Base-by-base conservation (phyloP, 129 eudicot species). In the Glebionis coronaria region DNA sequence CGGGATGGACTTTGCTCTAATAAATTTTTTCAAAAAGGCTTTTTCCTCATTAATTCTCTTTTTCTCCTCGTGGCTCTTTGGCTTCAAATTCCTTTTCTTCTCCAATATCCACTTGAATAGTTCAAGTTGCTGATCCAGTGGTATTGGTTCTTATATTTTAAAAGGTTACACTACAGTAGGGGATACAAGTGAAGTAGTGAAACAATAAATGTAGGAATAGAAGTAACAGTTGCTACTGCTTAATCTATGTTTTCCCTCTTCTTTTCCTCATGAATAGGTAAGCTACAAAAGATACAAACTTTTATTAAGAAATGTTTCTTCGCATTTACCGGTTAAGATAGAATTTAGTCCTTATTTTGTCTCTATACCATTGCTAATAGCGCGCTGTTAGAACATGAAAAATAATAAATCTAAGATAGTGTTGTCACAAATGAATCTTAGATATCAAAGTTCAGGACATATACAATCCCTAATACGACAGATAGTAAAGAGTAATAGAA, bases 21-120 rank as follows among this genome's bases (percentile, higher is more conserved):
- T 82, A 40, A 94, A 89, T 68, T 87, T 93, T 72, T 94, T 94
- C 70, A 94, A 82, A 73, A 89, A 72, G 64, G 99, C 89, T 78
- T 89, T 94, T 73, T 87, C 97, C 75, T 89, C 97, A 56, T 94
- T 97, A 14, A 89, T 80, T 73, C 76, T 85, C 52, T 82, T 94
- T 74, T 82, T 86, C 85, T 93, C 95, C 44, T 66, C 88, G 0
- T 76, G 73, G 69, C 89, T 80, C 68, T 79, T 88, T 29, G 97
- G 82, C 51, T 89, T 86, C 67, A 89, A 50, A 74, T 86, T 93
- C 74, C 97, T 81, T 87, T 89, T 93, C 80, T 89, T 97, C 68
- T 89, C 99, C 73, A 93, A 78, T 27, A 89, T 73, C 99, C 99
- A 93, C 80, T 89, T 93, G 80, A 82, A 89, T 20, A 93, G 82